Percentiles rank a stretch among this genome's conserved stretches.
These are phyloP conservation scores for Mariannaea sp. DNA, from an alignment of 2,329 filamentous ascomycete species.

Conservation along the genomic window DNA sequence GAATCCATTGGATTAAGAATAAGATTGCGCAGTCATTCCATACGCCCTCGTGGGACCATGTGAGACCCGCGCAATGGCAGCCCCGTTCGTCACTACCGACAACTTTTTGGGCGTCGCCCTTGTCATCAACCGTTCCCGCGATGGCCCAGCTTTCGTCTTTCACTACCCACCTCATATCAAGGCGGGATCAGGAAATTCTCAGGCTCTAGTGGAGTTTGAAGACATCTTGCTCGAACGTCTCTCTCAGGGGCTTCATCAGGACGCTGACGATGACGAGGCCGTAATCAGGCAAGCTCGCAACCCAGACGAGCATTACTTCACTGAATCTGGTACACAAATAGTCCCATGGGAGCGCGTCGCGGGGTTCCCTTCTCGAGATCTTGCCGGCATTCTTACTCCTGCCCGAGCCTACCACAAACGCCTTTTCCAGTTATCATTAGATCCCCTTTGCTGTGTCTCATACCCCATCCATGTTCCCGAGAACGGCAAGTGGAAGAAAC, in stretches of 20 bases:
- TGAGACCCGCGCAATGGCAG: slow-evolving; percentile 40
- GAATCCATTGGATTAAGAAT: background rate
- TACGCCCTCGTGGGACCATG: slow-evolving; percentile 24
- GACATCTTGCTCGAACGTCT: slow-evolving; percentile 56
- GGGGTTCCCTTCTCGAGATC: slow-evolving; percentile 74
- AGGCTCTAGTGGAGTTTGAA: slow-evolving; percentile 51
- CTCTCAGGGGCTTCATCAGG: slow-evolving; percentile 44
- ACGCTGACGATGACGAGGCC: slow-evolving; percentile 45
- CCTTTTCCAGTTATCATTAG: slow-evolving; percentile 80
- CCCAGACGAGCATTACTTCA: slow-evolving; percentile 60
- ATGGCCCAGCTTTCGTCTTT: slow-evolving; percentile 82
- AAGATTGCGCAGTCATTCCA: background rate
- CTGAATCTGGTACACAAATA: slow-evolving; percentile 60
- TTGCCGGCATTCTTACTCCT: slow-evolving; percentile 81
- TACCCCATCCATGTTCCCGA: slow-evolving; percentile 83
- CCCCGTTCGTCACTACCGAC: slow-evolving; percentile 57
- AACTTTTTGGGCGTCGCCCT: slow-evolving; percentile 74
- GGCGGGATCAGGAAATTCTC: slow-evolving; percentile 43
- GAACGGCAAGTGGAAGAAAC: slow-evolving; percentile 77
- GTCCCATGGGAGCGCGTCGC: slow-evolving; percentile 75
- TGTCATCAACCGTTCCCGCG: slow-evolving; percentile 73
- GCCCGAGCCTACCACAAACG: slow-evolving; percentile 77
- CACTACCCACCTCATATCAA: slow-evolving; percentile 75
- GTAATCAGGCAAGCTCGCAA: slow-evolving; percentile 55
- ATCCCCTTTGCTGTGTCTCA: slow-evolving; percentile 79